A percentile compares a stretch with the other conserved stretches of the same genome.
Evolutionary conservation across 2,329 filamentous ascomycete genomes (phyloP).

Genomic region (Stagonosporopsis vannaccii): DNA sequence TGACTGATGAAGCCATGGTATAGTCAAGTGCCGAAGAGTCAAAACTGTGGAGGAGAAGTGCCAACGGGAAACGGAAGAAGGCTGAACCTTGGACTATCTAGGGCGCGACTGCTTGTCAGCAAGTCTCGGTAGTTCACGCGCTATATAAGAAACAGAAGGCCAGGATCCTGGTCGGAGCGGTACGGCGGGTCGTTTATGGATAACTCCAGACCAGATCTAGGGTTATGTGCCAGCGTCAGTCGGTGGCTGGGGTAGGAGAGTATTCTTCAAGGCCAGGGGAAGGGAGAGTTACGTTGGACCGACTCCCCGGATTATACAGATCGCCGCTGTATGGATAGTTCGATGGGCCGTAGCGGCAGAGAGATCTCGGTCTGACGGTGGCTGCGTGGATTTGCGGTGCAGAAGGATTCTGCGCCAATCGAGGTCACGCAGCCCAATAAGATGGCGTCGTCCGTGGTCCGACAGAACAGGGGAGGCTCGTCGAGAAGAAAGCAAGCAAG

Average conservation of each 20-base stretch:
- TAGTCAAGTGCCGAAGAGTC: conserved; percentile 8
- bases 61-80: conserved; percentile 24
- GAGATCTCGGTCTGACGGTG: conserved; percentile 36
- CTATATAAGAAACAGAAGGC: conserved; percentile 46
- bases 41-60: conserved; percentile 18
- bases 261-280: conserved; percentile 9
- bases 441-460: conserved; percentile 11
- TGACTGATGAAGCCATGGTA: conserved; percentile 24
- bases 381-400: conserved; percentile 28
- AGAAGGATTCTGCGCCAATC: conserved; percentile 34
- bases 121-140: conserved; percentile 35
- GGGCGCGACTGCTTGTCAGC: conserved; percentile 37
- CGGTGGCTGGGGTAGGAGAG: conserved; percentile 16
- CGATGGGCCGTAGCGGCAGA: conserved; percentile 31
- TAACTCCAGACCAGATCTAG: conserved; percentile 25
- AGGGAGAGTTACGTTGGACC: conserved; percentile 42
- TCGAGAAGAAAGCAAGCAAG: conserved; percentile 43
- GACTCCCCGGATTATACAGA: conserved; percentile 36
- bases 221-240: conserved; percentile 20
- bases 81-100: conserved; percentile 24
- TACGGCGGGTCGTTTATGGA: conserved; percentile 47
- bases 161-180: conserved; percentile 36
- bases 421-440: conserved; percentile 14
- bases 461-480: conserved; percentile 29
- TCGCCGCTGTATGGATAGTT: conserved; percentile 34